A percentile compares a stretch with the other conserved stretches of the same genome.
Conservation (phyloP, 257 asterid genomes). For the Lycium ferocissimum region DNA sequence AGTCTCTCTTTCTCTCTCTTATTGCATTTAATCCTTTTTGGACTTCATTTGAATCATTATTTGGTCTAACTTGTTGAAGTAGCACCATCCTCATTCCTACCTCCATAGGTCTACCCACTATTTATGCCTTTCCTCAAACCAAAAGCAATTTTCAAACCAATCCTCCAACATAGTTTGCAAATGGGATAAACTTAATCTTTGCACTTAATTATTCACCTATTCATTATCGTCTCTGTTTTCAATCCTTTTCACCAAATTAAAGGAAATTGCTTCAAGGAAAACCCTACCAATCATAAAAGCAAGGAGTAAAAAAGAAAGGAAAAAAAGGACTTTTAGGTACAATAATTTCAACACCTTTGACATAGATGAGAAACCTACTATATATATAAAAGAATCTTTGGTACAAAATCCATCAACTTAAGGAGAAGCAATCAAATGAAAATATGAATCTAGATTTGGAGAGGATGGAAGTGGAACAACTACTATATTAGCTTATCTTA, state of each 20-base stretch:
- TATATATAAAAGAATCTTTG: neutral
- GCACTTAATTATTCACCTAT: too few species aligned
- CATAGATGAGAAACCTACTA: neutral
- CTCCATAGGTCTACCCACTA: conserved; percentile 27
- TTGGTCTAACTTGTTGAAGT: conserved; percentile 16
- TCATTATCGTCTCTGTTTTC: too few species aligned
- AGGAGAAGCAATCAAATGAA: conserved; percentile 1
- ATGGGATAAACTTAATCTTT: too few species aligned
- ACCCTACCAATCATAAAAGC: neutral
- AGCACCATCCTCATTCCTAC: conserved; percentile 31
- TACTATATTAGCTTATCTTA: conserved; percentile 24
- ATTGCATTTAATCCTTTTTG: neutral
- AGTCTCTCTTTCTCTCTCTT: conserved; percentile 7
- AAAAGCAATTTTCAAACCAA: conserved; percentile 16
- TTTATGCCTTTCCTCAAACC: neutral
- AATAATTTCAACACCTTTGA: neutral
- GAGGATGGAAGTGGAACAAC: neutral
- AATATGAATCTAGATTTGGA: neutral
- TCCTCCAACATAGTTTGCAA: too few species aligned
- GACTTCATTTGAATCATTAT: neutral
- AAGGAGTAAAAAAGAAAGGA: neutral
- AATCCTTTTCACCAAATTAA: too few species aligned
- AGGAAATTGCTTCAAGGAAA: neutral
- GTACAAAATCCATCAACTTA: neutral
- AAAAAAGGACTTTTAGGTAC: neutral